These are phyloP conservation scores for Chlamydomonas schloesseri DNA, from an alignment of 139 green algal genomes.

Conservation along the genomic window DNA sequence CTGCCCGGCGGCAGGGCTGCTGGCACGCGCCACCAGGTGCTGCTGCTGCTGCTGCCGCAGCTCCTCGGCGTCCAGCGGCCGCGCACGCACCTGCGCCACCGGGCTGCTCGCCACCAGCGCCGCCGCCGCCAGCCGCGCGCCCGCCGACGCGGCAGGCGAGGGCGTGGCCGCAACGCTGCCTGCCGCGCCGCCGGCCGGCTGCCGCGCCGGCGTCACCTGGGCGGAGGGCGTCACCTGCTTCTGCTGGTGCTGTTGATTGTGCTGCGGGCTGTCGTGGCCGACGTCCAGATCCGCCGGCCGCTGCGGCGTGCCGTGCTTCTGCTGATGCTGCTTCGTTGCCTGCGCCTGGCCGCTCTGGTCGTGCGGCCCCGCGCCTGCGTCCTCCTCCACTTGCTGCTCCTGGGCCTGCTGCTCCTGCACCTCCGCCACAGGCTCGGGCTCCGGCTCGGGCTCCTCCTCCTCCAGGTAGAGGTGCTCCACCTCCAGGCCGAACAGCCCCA, in stretches of 20 bases:
- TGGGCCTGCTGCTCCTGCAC: not conserved
- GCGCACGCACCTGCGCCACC: not conserved
- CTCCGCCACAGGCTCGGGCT: not conserved
- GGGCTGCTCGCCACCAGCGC: not conserved
- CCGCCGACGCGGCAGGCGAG: too few relatives aligned
- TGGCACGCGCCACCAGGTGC: too few relatives aligned
- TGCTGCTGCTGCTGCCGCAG: not conserved
- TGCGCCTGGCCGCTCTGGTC: not conserved
- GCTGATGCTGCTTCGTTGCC: not conserved
- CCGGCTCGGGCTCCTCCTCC: constrained; percentile 18
- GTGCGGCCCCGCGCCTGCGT: not conserved
- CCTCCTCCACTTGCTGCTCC: not conserved
- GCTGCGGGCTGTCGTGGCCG: too few relatives aligned
- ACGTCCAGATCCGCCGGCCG: too few relatives aligned
- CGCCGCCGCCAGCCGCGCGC: not conserved
- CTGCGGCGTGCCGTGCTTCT: too few relatives aligned
- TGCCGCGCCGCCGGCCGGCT: too few relatives aligned
- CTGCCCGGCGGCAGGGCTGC: too few relatives aligned
- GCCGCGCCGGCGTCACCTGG: too few relatives aligned
- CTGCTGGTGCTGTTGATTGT: too few relatives aligned
- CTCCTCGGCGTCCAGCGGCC: not conserved
- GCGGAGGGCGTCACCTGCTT: too few relatives aligned
- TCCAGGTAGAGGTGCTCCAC: constrained; percentile 45
- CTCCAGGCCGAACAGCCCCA: constrained; percentile 38
- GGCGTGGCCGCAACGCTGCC: not conserved